Base-by-base conservation (phyloP, 345 rosid genomes). In the Rhodamnia argentea region DNA sequence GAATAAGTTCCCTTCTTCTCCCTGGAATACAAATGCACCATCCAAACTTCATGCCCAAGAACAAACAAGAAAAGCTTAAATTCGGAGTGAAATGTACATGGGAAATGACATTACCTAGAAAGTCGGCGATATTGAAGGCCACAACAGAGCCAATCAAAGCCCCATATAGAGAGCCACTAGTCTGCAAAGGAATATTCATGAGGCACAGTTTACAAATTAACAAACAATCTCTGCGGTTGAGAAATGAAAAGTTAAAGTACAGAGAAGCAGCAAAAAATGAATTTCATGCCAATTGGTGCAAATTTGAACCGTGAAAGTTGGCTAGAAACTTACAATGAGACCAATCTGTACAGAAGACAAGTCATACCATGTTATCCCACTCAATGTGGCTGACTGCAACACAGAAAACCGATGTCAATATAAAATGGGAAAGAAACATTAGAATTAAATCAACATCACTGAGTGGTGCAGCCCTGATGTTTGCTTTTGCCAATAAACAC, bases 161-260 rank as follows among this genome's bases (percentile, higher is more conserved):
- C 85, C 98, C 98, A 54, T 95, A 95, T 50, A 96, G 87, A 58
- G 98, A 95, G 86, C 99, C 98, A 87, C 99, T 96, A 52, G 99
- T 95, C 98, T 96, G 97, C 88, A 90, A 76, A 91, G 75, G 20
- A 92, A 87, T 47, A 22, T 74, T 57, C 81, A 70, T 5, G 81
- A 37, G 81, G 26, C 81, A 37, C 13, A 7, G 81, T 70, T 37
- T 70, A 37, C 81, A 70, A 70, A 70, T 70, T 70, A 70, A 84
- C 26, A 22, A 57, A 62, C 83, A 55, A 82, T 53, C 40, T 42
- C 23, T 0, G 13, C 4, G 56, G 56, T 74, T 57, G 24, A 53
- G 42, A n/a, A 32, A 13, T n/a, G 57, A 52, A 82, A 76, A 81
- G 75, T 18, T 14, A 8, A 47, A 44, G 42, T 22, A 56, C 50